A percentile compares a stretch with the other conserved stretches of the same genome.
These are phyloP conservation scores for Handroanthus guayacan DNA, from an alignment of 257 asterid species.

Conservation along the genomic window DNA sequence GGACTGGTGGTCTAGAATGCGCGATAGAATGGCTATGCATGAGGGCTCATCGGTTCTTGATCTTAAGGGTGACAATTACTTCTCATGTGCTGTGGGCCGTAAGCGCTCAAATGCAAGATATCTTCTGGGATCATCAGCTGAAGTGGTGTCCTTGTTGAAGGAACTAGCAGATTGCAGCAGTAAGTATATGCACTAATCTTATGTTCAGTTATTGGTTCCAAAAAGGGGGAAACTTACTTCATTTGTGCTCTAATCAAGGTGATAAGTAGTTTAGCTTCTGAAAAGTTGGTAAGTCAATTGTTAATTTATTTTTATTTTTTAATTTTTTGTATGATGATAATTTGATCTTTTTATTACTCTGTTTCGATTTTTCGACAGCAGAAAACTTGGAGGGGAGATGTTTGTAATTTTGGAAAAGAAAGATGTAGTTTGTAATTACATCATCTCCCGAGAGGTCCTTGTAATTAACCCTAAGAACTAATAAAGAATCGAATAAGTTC, in stretches of 20 bases:
- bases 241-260: background rate
- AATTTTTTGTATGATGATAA: no score
- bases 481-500: no score
- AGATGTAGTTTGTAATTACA: no score
- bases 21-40: slow-evolving; percentile 64
- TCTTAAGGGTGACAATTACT: slow-evolving; percentile 81
- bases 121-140: slow-evolving; percentile 76
- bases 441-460: no score
- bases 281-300: background rate
- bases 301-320: background rate
- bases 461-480: no score
- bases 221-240: background rate
- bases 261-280: background rate
- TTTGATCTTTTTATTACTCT: no score
- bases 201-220: background rate
- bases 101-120: slow-evolving; percentile 76
- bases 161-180: slow-evolving; percentile 50
- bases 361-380: no score
- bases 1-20: slow-evolving; percentile 66
- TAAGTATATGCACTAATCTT: background rate
- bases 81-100: slow-evolving; percentile 91
- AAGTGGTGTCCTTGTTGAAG: slow-evolving; percentile 71
- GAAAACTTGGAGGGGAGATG: no score
- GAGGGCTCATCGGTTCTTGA: slow-evolving; percentile 93
- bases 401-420: no score